These are phyloP conservation scores for Pseudocercospora cruenta DNA, from an alignment of 2,329 filamentous ascomycete species.

Conservation along the genomic window DNA sequence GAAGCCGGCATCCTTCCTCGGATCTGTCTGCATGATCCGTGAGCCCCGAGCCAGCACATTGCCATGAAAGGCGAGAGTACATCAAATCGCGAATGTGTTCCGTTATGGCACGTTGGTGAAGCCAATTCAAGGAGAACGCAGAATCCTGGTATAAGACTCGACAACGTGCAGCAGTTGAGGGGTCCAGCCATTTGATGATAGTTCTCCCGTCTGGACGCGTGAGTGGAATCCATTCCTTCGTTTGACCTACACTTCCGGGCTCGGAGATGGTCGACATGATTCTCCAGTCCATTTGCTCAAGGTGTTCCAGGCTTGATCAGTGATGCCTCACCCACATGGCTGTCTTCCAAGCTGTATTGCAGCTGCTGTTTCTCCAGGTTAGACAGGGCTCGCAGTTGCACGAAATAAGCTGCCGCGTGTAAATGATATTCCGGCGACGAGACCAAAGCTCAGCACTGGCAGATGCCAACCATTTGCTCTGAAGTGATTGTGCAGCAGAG, in stretches of 20 bases:
- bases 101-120: neutral
- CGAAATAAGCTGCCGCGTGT: neutral
- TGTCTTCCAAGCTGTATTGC: too few species aligned
- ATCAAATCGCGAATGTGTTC: neutral
- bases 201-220: neutral
- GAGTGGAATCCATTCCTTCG: neutral
- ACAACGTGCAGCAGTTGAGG: neutral
- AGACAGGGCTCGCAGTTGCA: too few species aligned
- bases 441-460: too few species aligned
- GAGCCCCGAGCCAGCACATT: constrained; percentile 44
- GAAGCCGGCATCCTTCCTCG: constrained; percentile 1
- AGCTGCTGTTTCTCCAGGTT: too few species aligned
- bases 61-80: neutral
- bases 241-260: neutral
- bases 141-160: neutral
- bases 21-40: constrained; percentile 21
- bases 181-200: neutral
- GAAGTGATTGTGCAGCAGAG: too few species aligned
- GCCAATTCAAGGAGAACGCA: neutral
- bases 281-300: neutral
- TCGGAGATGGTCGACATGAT: neutral
- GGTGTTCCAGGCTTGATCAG: too few species aligned
- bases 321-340: too few species aligned
- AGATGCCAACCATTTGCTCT: too few species aligned
- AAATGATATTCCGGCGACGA: neutral